Evolutionary conservation across 257 asterid genomes (phyloP).

Genomic region (Capsicum baccatum): DNA sequence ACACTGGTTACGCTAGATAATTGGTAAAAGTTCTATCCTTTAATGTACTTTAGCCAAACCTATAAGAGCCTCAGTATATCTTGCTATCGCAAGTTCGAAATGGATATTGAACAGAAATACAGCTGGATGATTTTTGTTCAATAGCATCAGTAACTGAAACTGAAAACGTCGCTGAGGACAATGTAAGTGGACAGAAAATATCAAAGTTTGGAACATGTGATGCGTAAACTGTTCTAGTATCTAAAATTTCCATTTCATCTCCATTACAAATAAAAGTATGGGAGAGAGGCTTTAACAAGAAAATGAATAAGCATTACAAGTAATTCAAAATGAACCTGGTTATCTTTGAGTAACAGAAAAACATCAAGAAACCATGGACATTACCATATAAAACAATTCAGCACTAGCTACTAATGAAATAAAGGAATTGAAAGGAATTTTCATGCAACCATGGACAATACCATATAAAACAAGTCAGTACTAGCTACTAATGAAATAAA

Average conservation of each 20-base stretch:
- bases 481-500: not conserved
- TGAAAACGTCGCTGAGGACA: not conserved
- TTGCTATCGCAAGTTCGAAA: not conserved
- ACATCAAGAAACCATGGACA: slow-evolving; percentile 5
- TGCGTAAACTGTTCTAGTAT: slow-evolving; percentile 11
- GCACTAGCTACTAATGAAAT: too few relatives aligned
- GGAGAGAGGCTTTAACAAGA: slow-evolving; percentile 16
- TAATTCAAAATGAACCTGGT: slow-evolving; percentile 29
- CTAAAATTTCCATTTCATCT: slow-evolving; percentile 23
- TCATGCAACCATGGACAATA: not conserved
- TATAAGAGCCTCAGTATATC: not conserved
- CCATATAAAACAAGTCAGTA: not conserved
- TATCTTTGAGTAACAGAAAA: slow-evolving; percentile 12
- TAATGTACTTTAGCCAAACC: not conserved
- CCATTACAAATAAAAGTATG: not conserved
- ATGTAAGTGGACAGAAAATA: not conserved
- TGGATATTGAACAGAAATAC: too few relatives aligned
- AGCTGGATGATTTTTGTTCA: slow-evolving; percentile 8
- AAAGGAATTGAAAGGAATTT: too few relatives aligned
- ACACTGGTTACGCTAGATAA: not conserved
- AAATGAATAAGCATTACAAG: not conserved
- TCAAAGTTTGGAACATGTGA: slow-evolving; percentile 16
- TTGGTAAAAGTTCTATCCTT: not conserved
- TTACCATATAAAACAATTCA: too few relatives aligned
- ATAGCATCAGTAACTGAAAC: slow-evolving; percentile 23